Conservation (phyloP, 768 basidiomycete species). For the Piloderma croceum region DNA sequence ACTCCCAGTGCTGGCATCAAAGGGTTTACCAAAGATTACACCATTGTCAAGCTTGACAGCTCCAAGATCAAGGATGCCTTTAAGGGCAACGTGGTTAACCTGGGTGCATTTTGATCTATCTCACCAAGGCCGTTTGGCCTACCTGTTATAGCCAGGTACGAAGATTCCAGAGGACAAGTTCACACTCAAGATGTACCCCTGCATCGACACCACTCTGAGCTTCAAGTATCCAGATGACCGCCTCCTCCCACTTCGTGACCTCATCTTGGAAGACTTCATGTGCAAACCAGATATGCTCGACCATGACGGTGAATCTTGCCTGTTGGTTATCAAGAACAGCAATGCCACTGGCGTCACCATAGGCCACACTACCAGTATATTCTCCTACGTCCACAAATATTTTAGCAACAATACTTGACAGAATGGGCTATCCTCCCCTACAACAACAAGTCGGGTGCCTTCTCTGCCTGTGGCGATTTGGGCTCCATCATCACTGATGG, state of each 20-base stretch:
- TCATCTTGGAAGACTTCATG: slow-evolving; percentile 27
- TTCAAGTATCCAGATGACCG: slow-evolving; percentile 27
- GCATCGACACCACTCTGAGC: slow-evolving; percentile 3
- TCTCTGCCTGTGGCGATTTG: slow-evolving; percentile 26
- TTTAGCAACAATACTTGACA: too few species aligned
- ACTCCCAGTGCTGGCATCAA: slow-evolving; percentile 15
- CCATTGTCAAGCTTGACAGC: slow-evolving; percentile 20
- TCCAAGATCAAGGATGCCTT: slow-evolving; percentile 25
- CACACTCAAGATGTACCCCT: slow-evolving; percentile 12
- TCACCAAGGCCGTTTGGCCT: slow-evolving; percentile 5
- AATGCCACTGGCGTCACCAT: slow-evolving; percentile 23
- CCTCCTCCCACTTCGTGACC: slow-evolving; percentile 22
- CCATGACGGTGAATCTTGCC: slow-evolving; percentile 17
- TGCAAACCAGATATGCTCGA: slow-evolving; percentile 19
- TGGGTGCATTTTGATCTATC: slow-evolving; percentile 24
- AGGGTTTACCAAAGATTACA: slow-evolving; percentile 23
- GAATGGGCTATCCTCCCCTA: slow-evolving; percentile 17
- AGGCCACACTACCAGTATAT: slow-evolving; percentile 23
- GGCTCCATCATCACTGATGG: slow-evolving; percentile 21
- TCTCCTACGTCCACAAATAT: slow-evolving; percentile 22
- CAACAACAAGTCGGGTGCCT: slow-evolving; percentile 12
- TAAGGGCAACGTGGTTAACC: slow-evolving; percentile 24
- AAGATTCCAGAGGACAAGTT: slow-evolving; percentile 6
- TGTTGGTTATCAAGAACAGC: slow-evolving; percentile 34
- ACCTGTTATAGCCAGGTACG: too few species aligned